These are phyloP conservation scores for Elsinoe necatrix DNA, from an alignment of 2,329 filamentous ascomycete species.

Conservation along the genomic window DNA sequence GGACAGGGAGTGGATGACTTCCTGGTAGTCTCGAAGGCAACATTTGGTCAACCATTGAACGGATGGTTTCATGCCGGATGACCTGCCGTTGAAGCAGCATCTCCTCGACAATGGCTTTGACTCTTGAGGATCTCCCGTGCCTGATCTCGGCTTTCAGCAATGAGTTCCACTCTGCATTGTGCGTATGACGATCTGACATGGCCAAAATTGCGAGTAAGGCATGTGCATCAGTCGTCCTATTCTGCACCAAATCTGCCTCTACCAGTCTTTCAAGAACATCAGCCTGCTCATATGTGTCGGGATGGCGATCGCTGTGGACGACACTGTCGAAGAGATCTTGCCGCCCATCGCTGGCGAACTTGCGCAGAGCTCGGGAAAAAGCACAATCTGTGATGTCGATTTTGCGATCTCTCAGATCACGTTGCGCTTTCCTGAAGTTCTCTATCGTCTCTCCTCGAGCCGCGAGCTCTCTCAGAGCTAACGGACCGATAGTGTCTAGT, in stretches of 20 bases:
- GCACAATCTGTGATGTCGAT: constrained; percentile 55
- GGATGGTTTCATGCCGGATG: constrained; percentile 38
- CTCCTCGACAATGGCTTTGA: constrained; percentile 36
- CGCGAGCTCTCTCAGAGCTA: constrained; percentile 69
- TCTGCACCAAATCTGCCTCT: constrained; percentile 24
- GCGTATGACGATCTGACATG: constrained; percentile 32
- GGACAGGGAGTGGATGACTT: constrained; percentile 27
- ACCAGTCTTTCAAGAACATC: constrained; percentile 40
- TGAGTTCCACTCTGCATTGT: constrained; percentile 37
- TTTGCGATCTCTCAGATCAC: constrained; percentile 51
- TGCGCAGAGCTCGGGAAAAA: constrained; percentile 58
- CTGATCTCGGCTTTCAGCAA: constrained; percentile 37
- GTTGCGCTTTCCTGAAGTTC: constrained; percentile 51
- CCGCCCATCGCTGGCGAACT: constrained; percentile 53
- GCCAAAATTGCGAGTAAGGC: constrained; percentile 43
- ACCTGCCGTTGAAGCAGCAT: constrained; percentile 41
- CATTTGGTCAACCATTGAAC: constrained; percentile 33
- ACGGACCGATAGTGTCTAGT: constrained; percentile 61
- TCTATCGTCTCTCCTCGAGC: constrained; percentile 51
- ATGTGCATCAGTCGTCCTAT: constrained; percentile 13
- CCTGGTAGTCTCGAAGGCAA: constrained; percentile 34
- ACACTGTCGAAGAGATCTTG: constrained; percentile 44
- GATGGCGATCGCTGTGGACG: constrained; percentile 54
- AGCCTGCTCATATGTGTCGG: constrained; percentile 52
- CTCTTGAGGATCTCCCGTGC: constrained; percentile 23